Conservation (phyloP, 805 yeast species). For the Candida insectalens region DNA sequence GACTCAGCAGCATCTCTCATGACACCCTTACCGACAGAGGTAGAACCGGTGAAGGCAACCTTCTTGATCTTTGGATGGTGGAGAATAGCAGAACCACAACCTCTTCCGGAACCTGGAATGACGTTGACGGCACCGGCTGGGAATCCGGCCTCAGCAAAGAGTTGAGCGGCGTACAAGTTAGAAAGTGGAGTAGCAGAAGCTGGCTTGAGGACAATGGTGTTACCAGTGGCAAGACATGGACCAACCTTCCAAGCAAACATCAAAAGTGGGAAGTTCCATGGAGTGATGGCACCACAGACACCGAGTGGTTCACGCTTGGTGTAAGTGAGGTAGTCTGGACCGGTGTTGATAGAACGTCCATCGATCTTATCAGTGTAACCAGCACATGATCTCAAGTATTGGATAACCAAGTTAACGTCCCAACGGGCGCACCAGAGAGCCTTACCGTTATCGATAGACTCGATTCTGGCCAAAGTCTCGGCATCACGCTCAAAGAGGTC, state of each 20-base stretch:
- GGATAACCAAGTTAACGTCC: constrained; percentile 56
- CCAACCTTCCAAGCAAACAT: constrained; percentile 77
- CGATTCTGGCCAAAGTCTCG: constrained; percentile 58
- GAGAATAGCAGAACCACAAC: constrained; percentile 63
- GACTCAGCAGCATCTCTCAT: constrained; percentile 62
- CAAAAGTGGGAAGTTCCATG: constrained; percentile 79
- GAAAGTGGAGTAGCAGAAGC: constrained; percentile 74
- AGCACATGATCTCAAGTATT: constrained; percentile 62
- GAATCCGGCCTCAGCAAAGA: constrained; percentile 58
- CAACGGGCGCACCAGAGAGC: constrained; percentile 55
- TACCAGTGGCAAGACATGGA: constrained; percentile 72
- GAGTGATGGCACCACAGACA: constrained; percentile 76
- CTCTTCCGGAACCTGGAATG: constrained; percentile 66
- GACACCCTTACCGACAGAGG: constrained; percentile 63
- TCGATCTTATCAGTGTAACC: constrained; percentile 63
- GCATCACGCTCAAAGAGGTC: constrained; percentile 56
- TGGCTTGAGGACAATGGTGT: constrained; percentile 63
- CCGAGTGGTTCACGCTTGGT: constrained; percentile 70
- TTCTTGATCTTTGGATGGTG: constrained; percentile 63
- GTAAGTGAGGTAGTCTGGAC: constrained; percentile 52
- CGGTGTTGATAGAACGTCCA: constrained; percentile 59
- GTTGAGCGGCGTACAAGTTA: constrained; percentile 52
- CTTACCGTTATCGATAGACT: constrained; percentile 72
- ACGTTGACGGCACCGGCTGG: constrained; percentile 72
- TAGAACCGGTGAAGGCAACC: constrained; percentile 77